Base-by-base conservation (phyloP, 78 protist genomes). In the Polysphondylium violaceum region DNA sequence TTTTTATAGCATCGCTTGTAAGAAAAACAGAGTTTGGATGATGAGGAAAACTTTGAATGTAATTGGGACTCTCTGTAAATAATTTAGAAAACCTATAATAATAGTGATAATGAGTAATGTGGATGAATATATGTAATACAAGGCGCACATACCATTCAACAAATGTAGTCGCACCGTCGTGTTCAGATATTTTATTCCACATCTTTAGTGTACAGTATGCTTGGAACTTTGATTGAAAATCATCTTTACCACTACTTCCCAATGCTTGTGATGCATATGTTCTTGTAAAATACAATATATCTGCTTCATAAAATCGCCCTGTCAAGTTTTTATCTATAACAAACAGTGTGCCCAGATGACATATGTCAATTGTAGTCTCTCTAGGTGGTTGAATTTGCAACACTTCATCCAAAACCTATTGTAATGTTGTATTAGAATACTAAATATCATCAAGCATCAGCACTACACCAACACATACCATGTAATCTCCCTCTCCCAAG, bases 181-280 rank as follows among this genome's bases (percentile, higher is more conserved):
- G 86, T 38, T 88, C 59, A 36, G 94, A 88, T 19, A 88, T 78
- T 64, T 76, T 87, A 69, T 88, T 88, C 94, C 94, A 88, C 94
- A 88, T 88, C 56, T 88, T 78, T 38, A 88, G 53, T 3, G 94
- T 88, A 59, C 89, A 78, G 60, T 88, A 88, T 2, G 94, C 94
- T 33, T 88, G 94, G 67, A 88, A 88, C 59, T 88, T 78, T 50
- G 94, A 78, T 76, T 88, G 87, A 67, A 88, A 78, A 53, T 78
- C 94, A 63, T 88, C 87, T 36, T 78, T 69, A 21, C 94, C 65
- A 25, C 89, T 87, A 41, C 72, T 41, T 31, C 40, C 74, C 51
- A 72, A 65, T 6, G 63, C 71, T 12, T 83, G 91, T 41, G 79
- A 56, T 55, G 91, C 91, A 65, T 88, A 88, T 8, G 72, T 19